Evolutionary conservation across 208 protist species (phyloP).

Genomic region (Leishmania amazonensis): DNA sequence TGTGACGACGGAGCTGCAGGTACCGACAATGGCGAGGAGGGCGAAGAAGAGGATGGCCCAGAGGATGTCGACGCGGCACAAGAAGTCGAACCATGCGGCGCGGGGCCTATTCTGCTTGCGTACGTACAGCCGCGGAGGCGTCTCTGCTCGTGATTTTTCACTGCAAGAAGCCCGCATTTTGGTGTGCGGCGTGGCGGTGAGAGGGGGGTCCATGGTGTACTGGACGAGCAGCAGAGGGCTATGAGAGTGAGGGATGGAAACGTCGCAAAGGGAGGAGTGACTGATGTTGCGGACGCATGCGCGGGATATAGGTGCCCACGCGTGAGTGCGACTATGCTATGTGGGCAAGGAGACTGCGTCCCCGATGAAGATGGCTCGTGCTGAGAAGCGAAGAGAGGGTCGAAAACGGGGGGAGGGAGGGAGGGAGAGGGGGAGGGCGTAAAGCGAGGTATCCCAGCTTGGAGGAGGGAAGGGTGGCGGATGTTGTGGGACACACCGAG

Average conservation of each 20-base stretch:
- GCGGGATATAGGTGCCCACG: neutral
- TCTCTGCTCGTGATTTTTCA: neutral
- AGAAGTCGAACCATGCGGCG: neutral
- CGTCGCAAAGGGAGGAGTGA: neutral
- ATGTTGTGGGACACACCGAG: neutral
- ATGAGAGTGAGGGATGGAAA: neutral
- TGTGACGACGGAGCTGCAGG: slow-evolving; percentile 7
- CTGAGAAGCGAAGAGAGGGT: neutral
- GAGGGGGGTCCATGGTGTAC: neutral
- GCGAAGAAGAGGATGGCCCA: slow-evolving; percentile 11
- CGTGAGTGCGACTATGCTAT: neutral
- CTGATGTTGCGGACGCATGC: neutral
- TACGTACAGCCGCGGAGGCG: neutral
- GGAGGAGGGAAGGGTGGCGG: neutral
- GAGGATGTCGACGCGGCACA: slow-evolving; percentile 21
- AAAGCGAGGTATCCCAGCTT: neutral
- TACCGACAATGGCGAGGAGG: neutral
- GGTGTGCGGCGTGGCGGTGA: neutral
- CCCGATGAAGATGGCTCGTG: neutral
- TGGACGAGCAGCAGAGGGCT: neutral
- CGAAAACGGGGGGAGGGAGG: neutral
- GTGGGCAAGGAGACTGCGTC: neutral
- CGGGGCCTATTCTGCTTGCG: neutral
- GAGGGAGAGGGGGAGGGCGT: neutral
- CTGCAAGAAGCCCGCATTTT: neutral